Evolutionary conservation across 2,329 filamentous ascomycete species (phyloP).

Genomic region (Ciborinia camelliae): DNA sequence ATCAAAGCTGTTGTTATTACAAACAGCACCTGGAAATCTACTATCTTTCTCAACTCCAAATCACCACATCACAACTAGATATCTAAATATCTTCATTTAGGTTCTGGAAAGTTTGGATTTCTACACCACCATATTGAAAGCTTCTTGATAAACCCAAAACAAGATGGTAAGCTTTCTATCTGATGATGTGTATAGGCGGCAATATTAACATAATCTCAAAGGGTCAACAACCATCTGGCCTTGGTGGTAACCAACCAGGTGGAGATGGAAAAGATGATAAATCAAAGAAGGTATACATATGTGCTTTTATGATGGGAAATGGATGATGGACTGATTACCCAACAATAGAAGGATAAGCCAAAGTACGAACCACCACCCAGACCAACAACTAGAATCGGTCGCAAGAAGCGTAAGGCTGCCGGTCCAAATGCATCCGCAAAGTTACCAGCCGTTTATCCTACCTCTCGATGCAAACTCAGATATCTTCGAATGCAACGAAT

Average conservation of each 20-base stretch:
- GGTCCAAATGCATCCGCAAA: constrained; percentile 94
- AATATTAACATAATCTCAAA: constrained; percentile 28
- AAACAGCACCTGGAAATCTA: constrained; percentile 26
- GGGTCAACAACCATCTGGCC: constrained; percentile 45
- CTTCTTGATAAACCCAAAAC: constrained; percentile 21
- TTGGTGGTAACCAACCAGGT: constrained; percentile 50
- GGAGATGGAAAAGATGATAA: constrained; percentile 79
- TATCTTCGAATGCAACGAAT: constrained; percentile 98
- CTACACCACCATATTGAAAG: not conserved
- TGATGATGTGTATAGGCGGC: constrained; percentile 15
- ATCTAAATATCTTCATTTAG: constrained; percentile 23
- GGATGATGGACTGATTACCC: constrained; percentile 24
- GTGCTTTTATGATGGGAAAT: not conserved
- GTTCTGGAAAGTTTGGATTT: not conserved
- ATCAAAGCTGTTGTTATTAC: constrained; percentile 28
- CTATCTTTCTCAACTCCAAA: constrained; percentile 22
- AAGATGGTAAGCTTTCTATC: constrained; percentile 35
- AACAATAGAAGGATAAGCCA: constrained; percentile 89
- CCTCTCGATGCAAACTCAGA: constrained; percentile 93
- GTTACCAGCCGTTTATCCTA: constrained; percentile 89
- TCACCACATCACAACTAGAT: constrained; percentile 28
- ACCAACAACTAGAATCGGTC: constrained; percentile 92
- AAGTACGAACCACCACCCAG: constrained; percentile 99
- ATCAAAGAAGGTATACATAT: constrained; percentile 77
- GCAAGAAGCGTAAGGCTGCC: constrained; percentile 96